Percentiles rank a stretch among this genome's conserved stretches.
phyloP scores from a whole-genome alignment of 2,329 filamentous ascomycete genomes.

The Aspergillus hiratsukae region DNA sequence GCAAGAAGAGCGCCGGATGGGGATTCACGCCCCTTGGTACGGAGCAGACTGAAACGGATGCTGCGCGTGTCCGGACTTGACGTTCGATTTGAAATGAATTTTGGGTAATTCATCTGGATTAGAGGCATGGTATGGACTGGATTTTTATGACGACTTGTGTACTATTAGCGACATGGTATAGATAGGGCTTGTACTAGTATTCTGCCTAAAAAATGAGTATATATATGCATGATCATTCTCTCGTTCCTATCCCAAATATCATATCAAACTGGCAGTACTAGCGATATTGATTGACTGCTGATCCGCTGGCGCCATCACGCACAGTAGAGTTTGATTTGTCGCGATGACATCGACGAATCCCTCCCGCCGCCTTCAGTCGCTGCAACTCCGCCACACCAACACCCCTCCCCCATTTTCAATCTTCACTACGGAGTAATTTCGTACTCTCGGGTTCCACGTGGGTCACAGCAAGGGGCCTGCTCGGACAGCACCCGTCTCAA shows the following conservation, averaged over 20 bases:
- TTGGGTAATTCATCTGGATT: conserved; percentile 3
- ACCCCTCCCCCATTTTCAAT: neutral
- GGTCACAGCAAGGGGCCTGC: neutral
- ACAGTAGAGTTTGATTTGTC: conserved; percentile 2
- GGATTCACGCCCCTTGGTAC: conserved; percentile 44
- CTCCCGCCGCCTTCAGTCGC: neutral
- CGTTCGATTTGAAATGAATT: neutral
- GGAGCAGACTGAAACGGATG: conserved; percentile 30
- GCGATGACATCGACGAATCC: conserved; percentile 11
- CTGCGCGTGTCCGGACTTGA: conserved; percentile 39
- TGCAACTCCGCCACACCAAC: neutral
- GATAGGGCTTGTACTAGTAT: conserved; percentile 31
- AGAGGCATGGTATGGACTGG: conserved; percentile 2
- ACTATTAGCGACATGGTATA: conserved; percentile 26
- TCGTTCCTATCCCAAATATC: too few relatives aligned
- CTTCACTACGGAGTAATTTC: neutral
- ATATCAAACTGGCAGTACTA: neutral
- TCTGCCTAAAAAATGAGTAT: conserved; percentile 9
- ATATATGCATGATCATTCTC: neutral
- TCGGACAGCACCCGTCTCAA: neutral
- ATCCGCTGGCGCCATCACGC: neutral
- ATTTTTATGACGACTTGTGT: conserved; percentile 17
- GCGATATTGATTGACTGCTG: neutral
- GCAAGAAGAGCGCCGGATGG: conserved; percentile 53
- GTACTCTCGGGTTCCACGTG: neutral